Evolutionary conservation across 805 yeast species (phyloP).

Genomic region (Blastobotrys mokoenaii): DNA sequence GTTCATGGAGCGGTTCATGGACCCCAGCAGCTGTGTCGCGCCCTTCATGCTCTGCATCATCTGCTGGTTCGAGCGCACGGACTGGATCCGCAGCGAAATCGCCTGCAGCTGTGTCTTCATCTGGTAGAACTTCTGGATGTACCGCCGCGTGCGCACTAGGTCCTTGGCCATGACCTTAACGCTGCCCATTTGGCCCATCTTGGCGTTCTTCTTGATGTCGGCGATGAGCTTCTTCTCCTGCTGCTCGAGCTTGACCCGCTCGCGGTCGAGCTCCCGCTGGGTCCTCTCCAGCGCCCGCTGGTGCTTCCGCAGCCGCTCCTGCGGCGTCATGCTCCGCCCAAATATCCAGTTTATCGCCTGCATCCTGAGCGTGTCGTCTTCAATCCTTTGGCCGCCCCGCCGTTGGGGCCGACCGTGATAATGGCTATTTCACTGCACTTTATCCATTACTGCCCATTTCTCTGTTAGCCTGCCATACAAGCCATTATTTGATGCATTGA

Average conservation of each 20-base stretch:
- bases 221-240: slow-evolving; percentile 83
- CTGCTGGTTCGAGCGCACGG: slow-evolving; percentile 88
- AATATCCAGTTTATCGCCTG: slow-evolving; percentile 87
- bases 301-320: slow-evolving; percentile 87
- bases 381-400: background rate
- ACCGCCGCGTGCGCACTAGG: slow-evolving; percentile 74
- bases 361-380: slow-evolving; percentile 30
- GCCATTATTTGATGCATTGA: too few relatives aligned
- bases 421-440: too few relatives aligned
- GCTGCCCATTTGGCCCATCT: slow-evolving; percentile 78
- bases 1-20: slow-evolving; percentile 88
- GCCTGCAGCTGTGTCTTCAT: slow-evolving; percentile 97
- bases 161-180: slow-evolving; percentile 96
- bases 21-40: slow-evolving; percentile 63
- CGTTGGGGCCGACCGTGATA: too few relatives aligned
- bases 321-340: slow-evolving; percentile 90
- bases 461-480: too few relatives aligned
- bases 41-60: slow-evolving; percentile 94
- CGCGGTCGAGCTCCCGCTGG: slow-evolving; percentile 87
- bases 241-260: slow-evolving; percentile 71
- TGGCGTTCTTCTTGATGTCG: slow-evolving; percentile 89
- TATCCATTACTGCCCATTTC: too few relatives aligned
- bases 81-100: slow-evolving; percentile 80
- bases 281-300: slow-evolving; percentile 93
- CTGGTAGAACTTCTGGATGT: slow-evolving; percentile 77